Percentiles rank a stretch among this genome's conserved stretches.
Conservation (phyloP, 345 rosid species). For the Gossypium bickii region DNA sequence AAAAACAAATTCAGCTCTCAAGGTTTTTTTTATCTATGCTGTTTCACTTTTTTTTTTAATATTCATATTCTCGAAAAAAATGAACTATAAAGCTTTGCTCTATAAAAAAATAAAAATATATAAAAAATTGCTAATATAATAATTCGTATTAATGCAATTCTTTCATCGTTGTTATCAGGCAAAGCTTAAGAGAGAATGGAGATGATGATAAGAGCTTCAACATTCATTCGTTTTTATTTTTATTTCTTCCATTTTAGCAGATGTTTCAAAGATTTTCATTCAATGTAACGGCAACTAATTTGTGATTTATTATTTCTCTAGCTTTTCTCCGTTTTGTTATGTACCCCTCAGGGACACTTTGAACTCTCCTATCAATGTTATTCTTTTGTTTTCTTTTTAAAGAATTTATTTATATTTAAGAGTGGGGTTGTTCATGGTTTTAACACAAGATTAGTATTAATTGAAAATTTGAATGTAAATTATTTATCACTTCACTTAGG, state of each 20-base stretch:
- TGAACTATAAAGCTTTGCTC: constrained; percentile 3
- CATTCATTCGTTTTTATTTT: constrained; percentile 18
- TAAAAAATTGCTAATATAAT: neutral
- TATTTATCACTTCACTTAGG: no score
- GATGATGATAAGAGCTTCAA: constrained; percentile 13
- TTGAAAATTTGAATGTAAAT: no score
- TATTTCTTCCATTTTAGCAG: neutral
- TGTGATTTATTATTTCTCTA: neutral
- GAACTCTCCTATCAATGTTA: neutral
- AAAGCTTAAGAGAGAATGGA: constrained; percentile 5
- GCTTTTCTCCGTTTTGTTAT: neutral
- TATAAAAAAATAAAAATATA: neutral
- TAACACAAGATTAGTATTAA: no score
- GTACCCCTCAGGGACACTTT: neutral
- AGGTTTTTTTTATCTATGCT: constrained; percentile 3
- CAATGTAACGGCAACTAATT: neutral
- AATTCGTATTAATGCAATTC: neutral
- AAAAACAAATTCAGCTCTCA: constrained; percentile 15
- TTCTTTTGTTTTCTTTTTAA: no score
- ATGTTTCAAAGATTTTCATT: neutral
- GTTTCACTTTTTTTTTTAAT: neutral
- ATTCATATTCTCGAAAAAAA: constrained; percentile 7
- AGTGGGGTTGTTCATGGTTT: no score
- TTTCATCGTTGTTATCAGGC: neutral
- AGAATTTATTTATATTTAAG: no score